Percentiles rank a stretch among this genome's conserved stretches.
Conservation (phyloP, 257 asterid species). For the Jasminum sambac region DNA sequence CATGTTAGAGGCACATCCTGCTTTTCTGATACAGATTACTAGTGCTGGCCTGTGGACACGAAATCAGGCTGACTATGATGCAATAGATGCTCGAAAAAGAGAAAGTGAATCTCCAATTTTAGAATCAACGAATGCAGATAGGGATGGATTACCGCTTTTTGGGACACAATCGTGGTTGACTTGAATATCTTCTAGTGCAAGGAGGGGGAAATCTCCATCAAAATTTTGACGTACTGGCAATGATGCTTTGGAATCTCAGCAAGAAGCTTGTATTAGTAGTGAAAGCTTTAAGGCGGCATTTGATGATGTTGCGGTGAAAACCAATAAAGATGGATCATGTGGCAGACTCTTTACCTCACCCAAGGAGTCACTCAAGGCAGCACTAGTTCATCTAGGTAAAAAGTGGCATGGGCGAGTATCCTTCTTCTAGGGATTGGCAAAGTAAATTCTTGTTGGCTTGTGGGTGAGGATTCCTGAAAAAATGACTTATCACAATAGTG, state of each 20-base stretch:
- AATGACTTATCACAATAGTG: not conserved
- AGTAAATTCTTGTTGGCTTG: constrained; percentile 77
- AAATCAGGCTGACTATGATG: constrained; percentile 43
- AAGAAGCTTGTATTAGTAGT: constrained; percentile 40
- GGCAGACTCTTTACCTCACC: constrained; percentile 63
- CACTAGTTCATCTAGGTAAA: constrained; percentile 60
- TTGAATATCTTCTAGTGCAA: constrained; percentile 61
- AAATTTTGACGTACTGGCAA: constrained; percentile 46
- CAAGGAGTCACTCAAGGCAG: constrained; percentile 83
- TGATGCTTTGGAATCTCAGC: constrained; percentile 55
- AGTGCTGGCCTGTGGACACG: constrained; percentile 84
- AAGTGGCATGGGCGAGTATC: constrained; percentile 92
- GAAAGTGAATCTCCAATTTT: constrained; percentile 32
- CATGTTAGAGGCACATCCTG: constrained; percentile 11
- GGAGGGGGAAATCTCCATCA: constrained; percentile 41
- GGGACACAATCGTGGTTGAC: constrained; percentile 58
- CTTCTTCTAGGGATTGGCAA: constrained; percentile 63
- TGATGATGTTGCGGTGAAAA: constrained; percentile 47
- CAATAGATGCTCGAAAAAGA: constrained; percentile 26
- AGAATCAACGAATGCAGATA: constrained; percentile 39
- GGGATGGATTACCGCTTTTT: constrained; percentile 40
- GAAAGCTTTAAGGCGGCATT: constrained; percentile 43
- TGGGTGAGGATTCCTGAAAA: constrained; percentile 63
- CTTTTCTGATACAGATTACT: constrained; percentile 63
- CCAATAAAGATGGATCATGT: constrained; percentile 54